These are phyloP conservation scores for Psidium guajava DNA, from an alignment of 345 rosid species.

Conservation along the genomic window DNA sequence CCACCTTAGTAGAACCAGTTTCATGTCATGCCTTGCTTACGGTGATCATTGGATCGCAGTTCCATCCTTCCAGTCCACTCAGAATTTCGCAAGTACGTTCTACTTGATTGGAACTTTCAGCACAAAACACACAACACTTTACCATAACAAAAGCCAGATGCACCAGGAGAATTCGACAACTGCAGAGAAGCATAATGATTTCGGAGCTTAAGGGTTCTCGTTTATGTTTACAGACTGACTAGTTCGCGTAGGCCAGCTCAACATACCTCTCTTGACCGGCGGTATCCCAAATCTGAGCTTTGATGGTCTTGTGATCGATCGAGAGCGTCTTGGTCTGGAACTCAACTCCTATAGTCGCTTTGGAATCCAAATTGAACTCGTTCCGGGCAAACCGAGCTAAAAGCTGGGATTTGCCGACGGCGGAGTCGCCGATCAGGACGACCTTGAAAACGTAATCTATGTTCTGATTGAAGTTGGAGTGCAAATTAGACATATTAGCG, in stretches of 20 bases:
- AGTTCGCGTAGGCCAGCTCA: not conserved
- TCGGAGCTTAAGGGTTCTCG: not conserved
- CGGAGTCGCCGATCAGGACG: constrained; percentile 60
- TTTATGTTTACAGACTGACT: not conserved
- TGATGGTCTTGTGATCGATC: constrained; percentile 48
- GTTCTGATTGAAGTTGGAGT: constrained; percentile 34
- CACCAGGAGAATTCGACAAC: not conserved
- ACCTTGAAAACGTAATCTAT: constrained; percentile 61
- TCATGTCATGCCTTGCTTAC: not conserved
- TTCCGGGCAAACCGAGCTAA: constrained; percentile 54
- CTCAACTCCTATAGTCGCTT: constrained; percentile 67
- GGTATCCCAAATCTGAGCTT: constrained; percentile 78
- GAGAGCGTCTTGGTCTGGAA: constrained; percentile 49
- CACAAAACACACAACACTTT: not conserved
- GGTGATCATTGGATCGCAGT: not conserved
- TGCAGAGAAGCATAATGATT: not conserved
- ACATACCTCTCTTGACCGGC: constrained; percentile 69
- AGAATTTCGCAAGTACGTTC: not conserved
- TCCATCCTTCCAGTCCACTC: not conserved
- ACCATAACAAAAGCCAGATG: not conserved
- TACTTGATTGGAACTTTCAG: not conserved
- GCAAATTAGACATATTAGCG: constrained; percentile 27
- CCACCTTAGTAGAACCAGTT: not conserved
- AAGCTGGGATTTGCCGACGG: constrained; percentile 70
- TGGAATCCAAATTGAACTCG: constrained; percentile 52